Conservation (phyloP, 441 rosid species). For the Gossypium gossypioides region DNA sequence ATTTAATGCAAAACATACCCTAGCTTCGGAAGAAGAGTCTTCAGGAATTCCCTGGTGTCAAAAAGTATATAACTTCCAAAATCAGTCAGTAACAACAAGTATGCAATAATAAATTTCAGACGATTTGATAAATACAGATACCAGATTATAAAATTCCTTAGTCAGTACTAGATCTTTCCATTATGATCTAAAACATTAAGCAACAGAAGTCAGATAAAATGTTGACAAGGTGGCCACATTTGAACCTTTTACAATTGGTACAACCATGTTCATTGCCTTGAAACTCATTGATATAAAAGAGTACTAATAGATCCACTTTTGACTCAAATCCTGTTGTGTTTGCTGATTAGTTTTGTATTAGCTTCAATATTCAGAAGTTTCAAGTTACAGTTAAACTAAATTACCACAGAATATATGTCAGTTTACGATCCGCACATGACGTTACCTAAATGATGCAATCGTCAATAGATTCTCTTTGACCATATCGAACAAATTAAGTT, state of each 20-base stretch:
- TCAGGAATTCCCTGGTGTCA: neutral
- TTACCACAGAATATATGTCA: neutral
- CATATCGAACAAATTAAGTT: neutral
- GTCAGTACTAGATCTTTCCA: neutral
- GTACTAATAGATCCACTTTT: neutral
- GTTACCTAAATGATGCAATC: neutral
- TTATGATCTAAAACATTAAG: neutral
- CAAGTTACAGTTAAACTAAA: neutral
- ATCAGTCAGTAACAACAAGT: neutral
- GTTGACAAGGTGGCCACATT: neutral
- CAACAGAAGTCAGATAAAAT: neutral
- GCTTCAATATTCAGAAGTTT: neutral
- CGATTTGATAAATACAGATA: neutral
- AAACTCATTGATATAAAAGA: too few species aligned
- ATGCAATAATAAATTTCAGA: neutral
- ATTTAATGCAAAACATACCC: neutral
- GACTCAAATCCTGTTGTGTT: neutral
- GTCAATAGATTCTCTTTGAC: conserved; percentile 1
- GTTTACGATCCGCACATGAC: neutral
- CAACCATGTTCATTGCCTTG: too few species aligned
- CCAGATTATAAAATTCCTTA: neutral
- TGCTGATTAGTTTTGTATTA: neutral
- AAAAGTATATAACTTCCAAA: neutral
- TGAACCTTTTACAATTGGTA: neutral
- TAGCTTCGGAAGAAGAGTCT: neutral